These are phyloP conservation scores for Geotrichum aggregatum DNA, from an alignment of 1,139 yeast genomes.

Conservation along the genomic window DNA sequence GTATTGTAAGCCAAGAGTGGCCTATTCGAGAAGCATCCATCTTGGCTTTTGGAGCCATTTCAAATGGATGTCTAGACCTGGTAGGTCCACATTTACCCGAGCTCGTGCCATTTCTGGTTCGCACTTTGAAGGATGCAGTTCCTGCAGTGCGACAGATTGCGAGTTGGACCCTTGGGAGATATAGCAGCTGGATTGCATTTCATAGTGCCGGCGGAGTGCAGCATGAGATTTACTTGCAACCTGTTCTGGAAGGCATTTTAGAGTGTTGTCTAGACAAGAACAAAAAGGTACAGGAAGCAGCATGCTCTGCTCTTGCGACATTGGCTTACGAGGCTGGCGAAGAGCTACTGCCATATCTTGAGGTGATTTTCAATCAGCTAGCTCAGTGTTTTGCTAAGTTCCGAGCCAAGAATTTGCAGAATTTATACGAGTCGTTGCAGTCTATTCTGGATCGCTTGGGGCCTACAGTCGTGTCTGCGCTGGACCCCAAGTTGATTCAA, in stretches of 20 bases:
- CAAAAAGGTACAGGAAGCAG: constrained; percentile 92
- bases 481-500: constrained; percentile 53
- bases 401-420: constrained; percentile 74
- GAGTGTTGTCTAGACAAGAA: constrained; percentile 72
- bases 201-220: constrained; percentile 49
- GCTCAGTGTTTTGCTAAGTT: constrained; percentile 69
- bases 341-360: constrained; percentile 54
- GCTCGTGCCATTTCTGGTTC: constrained; percentile 79
- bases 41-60: constrained; percentile 90
- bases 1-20: constrained; percentile 72
- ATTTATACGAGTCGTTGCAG: constrained; percentile 87
- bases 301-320: constrained; percentile 79
- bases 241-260: constrained; percentile 73
- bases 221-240: constrained; percentile 58
- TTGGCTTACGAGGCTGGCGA: constrained; percentile 75
- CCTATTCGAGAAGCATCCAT: constrained; percentile 89
- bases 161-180: constrained; percentile 92
- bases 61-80: constrained; percentile 76
- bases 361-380: constrained; percentile 65
- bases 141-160: constrained; percentile 88
- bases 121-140: constrained; percentile 68
- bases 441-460: constrained; percentile 80
- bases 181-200: constrained; percentile 65
- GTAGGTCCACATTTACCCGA: constrained; percentile 72
- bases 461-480: constrained; percentile 28